These are phyloP conservation scores for Solanum lycopersicoides DNA, from an alignment of 257 asterid genomes.

Conservation along the genomic window DNA sequence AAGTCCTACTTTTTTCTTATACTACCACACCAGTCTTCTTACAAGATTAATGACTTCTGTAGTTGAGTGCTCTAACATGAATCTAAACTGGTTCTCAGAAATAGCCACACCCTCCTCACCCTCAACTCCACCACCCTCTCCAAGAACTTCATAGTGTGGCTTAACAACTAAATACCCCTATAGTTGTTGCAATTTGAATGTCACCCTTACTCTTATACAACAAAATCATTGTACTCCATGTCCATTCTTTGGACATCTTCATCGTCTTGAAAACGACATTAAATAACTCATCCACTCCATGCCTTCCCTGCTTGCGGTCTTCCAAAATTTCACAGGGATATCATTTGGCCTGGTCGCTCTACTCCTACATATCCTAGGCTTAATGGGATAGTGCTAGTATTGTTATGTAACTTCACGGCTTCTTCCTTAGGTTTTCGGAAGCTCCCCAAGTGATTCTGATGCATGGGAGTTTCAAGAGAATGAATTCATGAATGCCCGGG, in stretches of 20 bases:
- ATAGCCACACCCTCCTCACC: not conserved
- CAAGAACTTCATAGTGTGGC: not conserved
- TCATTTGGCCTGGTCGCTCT: not conserved
- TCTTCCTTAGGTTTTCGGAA: slow-evolving; percentile 33
- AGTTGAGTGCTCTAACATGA: not conserved
- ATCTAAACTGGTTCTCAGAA: too few species aligned
- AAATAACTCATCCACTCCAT: not conserved
- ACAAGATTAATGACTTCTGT: not conserved
- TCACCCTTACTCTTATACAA: not conserved
- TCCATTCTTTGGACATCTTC: not conserved
- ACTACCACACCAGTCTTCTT: not conserved
- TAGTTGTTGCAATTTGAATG: not conserved
- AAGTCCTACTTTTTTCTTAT: too few species aligned
- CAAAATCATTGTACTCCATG: not conserved
- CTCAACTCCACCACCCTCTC: not conserved
- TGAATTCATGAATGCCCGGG: slow-evolving; percentile 51
- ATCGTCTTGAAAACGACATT: not conserved
- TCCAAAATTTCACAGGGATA: not conserved
- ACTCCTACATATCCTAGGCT: not conserved
- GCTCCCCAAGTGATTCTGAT: slow-evolving; percentile 47
- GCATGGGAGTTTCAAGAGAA: slow-evolving; percentile 75
- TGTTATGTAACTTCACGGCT: not conserved
- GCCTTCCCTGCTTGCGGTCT: not conserved
- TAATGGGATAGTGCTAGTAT: not conserved
- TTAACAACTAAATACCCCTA: not conserved